phyloP scores from a whole-genome alignment of 495 filamentous ascomycete genomes.

The Hypoxylon intermedium region DNA sequence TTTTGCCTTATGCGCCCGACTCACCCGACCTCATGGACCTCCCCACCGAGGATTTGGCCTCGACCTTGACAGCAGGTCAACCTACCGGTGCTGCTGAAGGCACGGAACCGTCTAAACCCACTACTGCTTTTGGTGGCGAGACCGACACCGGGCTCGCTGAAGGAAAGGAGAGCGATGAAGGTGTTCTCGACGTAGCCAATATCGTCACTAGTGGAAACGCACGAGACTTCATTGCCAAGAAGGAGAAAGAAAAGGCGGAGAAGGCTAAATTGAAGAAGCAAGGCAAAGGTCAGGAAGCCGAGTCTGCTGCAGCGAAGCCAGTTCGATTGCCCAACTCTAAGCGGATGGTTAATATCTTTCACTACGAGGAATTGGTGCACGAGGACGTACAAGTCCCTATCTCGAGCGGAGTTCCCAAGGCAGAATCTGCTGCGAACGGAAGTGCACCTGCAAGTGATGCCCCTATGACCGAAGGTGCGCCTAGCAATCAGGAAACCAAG shows the following conservation, averaged over 20 bases:
- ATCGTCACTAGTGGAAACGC: slow-evolving; percentile 93
- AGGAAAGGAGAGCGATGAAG: slow-evolving; percentile 68
- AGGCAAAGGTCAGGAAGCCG: slow-evolving; percentile 65
- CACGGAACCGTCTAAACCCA: slow-evolving; percentile 39
- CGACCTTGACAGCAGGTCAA: slow-evolving; percentile 62
- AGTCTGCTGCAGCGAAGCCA: slow-evolving; percentile 61
- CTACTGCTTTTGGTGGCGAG: slow-evolving; percentile 59
- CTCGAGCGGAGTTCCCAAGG: slow-evolving; percentile 50
- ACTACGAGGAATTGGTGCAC: slow-evolving; percentile 78
- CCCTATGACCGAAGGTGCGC: slow-evolving; percentile 37
- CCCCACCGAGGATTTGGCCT: slow-evolving; percentile 68
- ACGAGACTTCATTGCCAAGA: slow-evolving; percentile 85
- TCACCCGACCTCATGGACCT: slow-evolving; percentile 62
- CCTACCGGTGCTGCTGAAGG: slow-evolving; percentile 49
- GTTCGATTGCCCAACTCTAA: slow-evolving; percentile 81
- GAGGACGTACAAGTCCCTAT: slow-evolving; percentile 62
- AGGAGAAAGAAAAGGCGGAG: slow-evolving; percentile 89
- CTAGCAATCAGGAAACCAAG: slow-evolving; percentile 24
- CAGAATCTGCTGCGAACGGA: slow-evolving; percentile 44
- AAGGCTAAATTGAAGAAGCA: slow-evolving; percentile 60
- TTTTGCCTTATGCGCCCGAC: slow-evolving; percentile 70
- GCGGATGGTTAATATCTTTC: slow-evolving; percentile 75
- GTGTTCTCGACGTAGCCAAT: slow-evolving; percentile 89
- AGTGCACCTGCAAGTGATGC: slow-evolving; percentile 53
- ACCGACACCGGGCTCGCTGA: slow-evolving; percentile 47